phyloP scores from a whole-genome alignment of 2,329 filamentous ascomycete species.

The Phaeosphaeriaceae sp. region DNA sequence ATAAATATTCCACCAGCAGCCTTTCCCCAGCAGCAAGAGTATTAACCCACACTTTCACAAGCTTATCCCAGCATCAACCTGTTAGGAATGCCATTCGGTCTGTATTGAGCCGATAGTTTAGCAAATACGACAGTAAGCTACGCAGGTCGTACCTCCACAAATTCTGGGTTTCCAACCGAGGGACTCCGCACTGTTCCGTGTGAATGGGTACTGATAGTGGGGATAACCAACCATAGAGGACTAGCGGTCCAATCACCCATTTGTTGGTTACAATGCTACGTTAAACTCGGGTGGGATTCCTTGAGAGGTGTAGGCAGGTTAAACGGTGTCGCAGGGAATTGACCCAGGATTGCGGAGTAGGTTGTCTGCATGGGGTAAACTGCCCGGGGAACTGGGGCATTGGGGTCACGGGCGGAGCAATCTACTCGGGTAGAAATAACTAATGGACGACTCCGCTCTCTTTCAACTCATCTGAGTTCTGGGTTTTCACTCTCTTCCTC shows the following conservation, averaged over 20 bases:
- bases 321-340: constrained; percentile 19
- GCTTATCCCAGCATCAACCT: constrained; percentile 18
- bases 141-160: constrained; percentile 30
- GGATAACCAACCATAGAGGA: constrained; percentile 7
- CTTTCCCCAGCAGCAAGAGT: constrained; percentile 10
- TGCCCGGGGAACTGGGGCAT: constrained; percentile 25
- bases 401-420: constrained; percentile 20
- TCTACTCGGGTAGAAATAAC: constrained; percentile 33
- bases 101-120: constrained; percentile 26
- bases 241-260: constrained; percentile 21
- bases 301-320: constrained; percentile 12
- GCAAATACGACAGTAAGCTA: constrained; percentile 23
- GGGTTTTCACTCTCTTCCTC: constrained; percentile 15
- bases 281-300: constrained; percentile 15
- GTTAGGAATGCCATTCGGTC: constrained; percentile 23
- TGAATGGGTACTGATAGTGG: constrained; percentile 21
- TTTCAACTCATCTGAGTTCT: constrained; percentile 24
- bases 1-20: constrained; percentile 34
- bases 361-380: constrained; percentile 26
- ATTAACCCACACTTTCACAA: constrained; percentile 27
- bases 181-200: constrained; percentile 23
- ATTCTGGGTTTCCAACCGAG: constrained; percentile 21
- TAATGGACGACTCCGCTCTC: constrained; percentile 18
- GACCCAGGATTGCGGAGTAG: constrained; percentile 28
- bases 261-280: constrained; percentile 11